phyloP scores from a whole-genome alignment of 257 asterid species.

The Solanum appendiculatum region DNA sequence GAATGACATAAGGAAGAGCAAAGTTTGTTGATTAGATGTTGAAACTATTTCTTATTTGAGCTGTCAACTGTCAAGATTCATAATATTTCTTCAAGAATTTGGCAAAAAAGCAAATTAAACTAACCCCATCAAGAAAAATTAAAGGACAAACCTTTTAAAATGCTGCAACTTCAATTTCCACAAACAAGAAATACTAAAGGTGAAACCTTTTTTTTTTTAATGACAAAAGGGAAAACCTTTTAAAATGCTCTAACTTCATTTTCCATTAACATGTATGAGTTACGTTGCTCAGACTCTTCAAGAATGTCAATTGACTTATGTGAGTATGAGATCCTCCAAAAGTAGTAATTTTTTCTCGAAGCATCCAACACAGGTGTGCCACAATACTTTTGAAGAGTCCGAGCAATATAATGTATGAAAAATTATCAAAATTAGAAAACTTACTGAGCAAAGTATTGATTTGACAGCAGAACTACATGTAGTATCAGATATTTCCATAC shows the following conservation, averaged over 20 bases:
- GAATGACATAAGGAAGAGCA: neutral
- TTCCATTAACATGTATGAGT: neutral
- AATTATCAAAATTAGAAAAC: conserved; percentile 4
- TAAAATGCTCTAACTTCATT: neutral
- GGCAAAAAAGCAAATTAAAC: neutral
- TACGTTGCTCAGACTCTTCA: neutral
- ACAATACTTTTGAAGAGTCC: neutral
- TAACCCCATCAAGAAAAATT: neutral
- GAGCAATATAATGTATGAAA: neutral
- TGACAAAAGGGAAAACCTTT: too few relatives aligned
- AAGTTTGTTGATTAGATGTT: neutral
- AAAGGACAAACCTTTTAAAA: neutral
- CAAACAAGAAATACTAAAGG: neutral
- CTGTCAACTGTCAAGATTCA: neutral
- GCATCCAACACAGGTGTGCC: neutral
- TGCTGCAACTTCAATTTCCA: neutral
- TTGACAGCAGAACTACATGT: conserved; percentile 68
- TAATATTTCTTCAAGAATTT: neutral
- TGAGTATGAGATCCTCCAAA: neutral
- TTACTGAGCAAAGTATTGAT: conserved; percentile 79
- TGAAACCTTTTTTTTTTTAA: too few relatives aligned
- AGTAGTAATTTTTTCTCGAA: neutral
- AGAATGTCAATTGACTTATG: neutral
- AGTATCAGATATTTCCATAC: conserved; percentile 65
- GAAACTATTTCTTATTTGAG: neutral